Percentiles rank a stretch among this genome's conserved stretches.
phyloP scores from a whole-genome alignment of 2,329 filamentous ascomycete genomes.

The Teratosphaeria destructans region DNA sequence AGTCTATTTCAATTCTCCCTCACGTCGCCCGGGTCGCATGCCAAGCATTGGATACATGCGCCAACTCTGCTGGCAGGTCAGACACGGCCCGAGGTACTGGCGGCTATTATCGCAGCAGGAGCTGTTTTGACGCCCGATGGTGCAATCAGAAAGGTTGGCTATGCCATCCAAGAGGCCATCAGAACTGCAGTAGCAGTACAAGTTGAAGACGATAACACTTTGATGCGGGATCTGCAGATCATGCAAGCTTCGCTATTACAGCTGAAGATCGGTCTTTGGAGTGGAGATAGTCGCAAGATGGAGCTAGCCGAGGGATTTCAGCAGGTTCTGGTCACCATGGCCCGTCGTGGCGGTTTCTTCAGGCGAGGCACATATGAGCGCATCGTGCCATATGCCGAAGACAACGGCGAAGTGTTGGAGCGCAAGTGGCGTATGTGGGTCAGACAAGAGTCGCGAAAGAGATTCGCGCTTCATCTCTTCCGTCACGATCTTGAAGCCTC shows the following conservation, averaged over 20 bases:
- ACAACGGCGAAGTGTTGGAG: slow-evolving; percentile 48
- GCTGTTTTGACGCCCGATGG: slow-evolving; percentile 48
- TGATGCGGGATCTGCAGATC: slow-evolving; percentile 42
- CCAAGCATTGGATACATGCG: slow-evolving; percentile 53
- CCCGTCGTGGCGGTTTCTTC: slow-evolving; percentile 49
- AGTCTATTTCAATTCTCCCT: slow-evolving; percentile 52
- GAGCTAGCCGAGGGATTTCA: slow-evolving; percentile 50
- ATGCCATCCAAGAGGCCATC: slow-evolving; percentile 40
- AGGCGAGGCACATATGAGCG: slow-evolving; percentile 34
- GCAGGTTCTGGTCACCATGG: slow-evolving; percentile 43
- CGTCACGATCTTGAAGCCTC: slow-evolving; percentile 57
- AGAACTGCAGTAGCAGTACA: slow-evolving; percentile 28
- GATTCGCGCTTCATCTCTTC: slow-evolving; percentile 56
- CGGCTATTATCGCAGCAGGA: slow-evolving; percentile 50
- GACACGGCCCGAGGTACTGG: slow-evolving; percentile 50
- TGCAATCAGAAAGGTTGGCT: slow-evolving; percentile 51
- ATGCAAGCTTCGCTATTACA: slow-evolving; percentile 42
- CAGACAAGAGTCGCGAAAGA: slow-evolving; percentile 55
- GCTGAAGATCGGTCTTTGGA: slow-evolving; percentile 48
- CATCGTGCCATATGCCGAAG: slow-evolving; percentile 42
- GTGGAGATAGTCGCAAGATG: slow-evolving; percentile 48
- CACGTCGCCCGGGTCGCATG: slow-evolving; percentile 45
- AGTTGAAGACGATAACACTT: slow-evolving; percentile 41
- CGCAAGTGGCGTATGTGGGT: slow-evolving; percentile 58
- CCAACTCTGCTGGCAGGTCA: slow-evolving; percentile 47